Evolutionary conservation across 768 basidiomycete species (phyloP).

Genomic region (Hericium alpestre): DNA sequence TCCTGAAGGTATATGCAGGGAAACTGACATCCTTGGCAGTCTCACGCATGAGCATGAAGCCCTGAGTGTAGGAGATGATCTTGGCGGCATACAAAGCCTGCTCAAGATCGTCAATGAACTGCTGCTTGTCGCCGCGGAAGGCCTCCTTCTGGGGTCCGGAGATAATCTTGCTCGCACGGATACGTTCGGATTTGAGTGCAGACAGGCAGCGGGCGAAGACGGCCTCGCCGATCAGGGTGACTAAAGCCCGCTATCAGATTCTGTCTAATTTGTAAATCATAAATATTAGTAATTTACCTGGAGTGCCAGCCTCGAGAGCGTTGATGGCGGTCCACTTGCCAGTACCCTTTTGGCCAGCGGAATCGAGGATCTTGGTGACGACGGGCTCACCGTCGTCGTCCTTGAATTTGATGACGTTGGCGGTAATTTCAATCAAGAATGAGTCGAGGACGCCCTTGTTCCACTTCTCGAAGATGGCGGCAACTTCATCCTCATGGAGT

Average conservation of each 20-base stretch:
- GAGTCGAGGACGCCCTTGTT: constrained; percentile 99
- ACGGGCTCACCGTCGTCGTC: constrained; percentile 91
- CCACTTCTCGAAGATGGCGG: constrained; percentile 89
- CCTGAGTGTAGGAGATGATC: constrained; percentile 99
- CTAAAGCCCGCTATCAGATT: constrained; percentile 28
- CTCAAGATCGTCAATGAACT: constrained; percentile 98
- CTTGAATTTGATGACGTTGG: constrained; percentile 93
- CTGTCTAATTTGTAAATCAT: constrained; percentile 3
- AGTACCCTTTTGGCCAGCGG: constrained; percentile 98
- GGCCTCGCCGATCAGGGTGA: constrained; percentile 98
- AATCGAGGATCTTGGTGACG: constrained; percentile 87
- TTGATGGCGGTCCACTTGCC: constrained; percentile 99
- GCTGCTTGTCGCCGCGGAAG: constrained; percentile 96
- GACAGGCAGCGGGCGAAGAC: constrained; percentile 98
- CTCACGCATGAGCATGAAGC: constrained; percentile 99
- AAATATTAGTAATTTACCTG: constrained; percentile 39
- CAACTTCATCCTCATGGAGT: constrained; percentile 78
- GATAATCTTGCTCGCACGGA: constrained; percentile 84
- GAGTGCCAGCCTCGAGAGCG: constrained; percentile 85
- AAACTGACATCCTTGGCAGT: constrained; percentile 68
- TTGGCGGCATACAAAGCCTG: constrained; percentile 99
- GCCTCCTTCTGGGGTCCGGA: constrained; percentile 83
- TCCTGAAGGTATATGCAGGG: not conserved
- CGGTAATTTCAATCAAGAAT: constrained; percentile 97
- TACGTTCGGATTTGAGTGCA: constrained; percentile 91